Evolutionary conservation across 148 eudicot species (phyloP).

Genomic region (Rheum nobile): DNA sequence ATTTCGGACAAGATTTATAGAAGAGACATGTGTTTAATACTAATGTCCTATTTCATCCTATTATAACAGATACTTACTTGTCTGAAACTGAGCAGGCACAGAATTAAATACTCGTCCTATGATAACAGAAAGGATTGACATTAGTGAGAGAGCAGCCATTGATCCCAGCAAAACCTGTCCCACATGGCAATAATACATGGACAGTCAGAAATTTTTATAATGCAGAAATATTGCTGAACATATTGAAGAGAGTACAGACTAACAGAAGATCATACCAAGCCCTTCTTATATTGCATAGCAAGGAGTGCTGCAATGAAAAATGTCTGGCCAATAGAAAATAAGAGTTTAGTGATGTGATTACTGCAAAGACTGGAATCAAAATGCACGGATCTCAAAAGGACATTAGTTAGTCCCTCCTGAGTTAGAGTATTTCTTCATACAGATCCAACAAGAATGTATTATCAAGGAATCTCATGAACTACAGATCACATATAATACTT

Average conservation of each 20-base stretch:
- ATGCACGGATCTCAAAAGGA: not conserved
- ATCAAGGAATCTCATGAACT: not conserved
- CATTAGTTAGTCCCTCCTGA: not conserved
- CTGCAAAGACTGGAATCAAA: not conserved
- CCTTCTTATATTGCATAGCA: constrained; percentile 91
- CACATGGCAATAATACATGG: not conserved
- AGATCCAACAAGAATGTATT: not conserved
- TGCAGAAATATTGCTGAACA: constrained; percentile 1
- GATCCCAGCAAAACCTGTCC: constrained; percentile 86
- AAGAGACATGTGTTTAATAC: not conserved
- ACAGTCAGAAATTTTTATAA: not conserved
- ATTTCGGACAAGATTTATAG: too few species aligned
- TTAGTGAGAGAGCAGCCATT: constrained; percentile 87
- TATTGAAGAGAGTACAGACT: not conserved
- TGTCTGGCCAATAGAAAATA: constrained; percentile 43
- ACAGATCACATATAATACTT: not conserved
- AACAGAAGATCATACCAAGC: constrained; percentile 49
- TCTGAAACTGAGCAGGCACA: constrained; percentile 97
- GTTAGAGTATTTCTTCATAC: not conserved
- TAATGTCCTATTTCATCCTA: not conserved
- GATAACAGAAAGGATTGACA: constrained; percentile 71
- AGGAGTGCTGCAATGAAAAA: constrained; percentile 95
- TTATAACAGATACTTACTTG: constrained; percentile 43
- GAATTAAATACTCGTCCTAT: constrained; percentile 89
- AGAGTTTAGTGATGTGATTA: constrained; percentile 3